Base-by-base conservation (phyloP, 495 filamentous ascomycete genomes). In the Emericellopsis terricola region DNA sequence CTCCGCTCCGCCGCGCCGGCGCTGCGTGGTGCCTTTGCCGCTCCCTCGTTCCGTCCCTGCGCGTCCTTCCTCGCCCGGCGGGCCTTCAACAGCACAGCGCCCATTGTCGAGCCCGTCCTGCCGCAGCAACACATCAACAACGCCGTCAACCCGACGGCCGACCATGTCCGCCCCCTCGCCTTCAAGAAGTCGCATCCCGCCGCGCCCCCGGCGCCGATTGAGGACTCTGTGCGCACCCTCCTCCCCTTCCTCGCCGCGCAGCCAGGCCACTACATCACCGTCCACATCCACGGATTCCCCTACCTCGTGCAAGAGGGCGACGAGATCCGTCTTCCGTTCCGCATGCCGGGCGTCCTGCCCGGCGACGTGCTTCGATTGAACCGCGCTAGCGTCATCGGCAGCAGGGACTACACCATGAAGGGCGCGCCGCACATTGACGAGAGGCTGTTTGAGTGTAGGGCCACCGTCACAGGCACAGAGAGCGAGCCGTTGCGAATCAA, bases 271-370 rank as follows among this genome's bases (percentile, higher is more conserved):
- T 97, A 91, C 67, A 71, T 89, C 39, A 78, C 75, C 17, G 65
- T 79, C 8, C 81, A 89, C 57, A 73, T 97, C 46, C 83, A 97
- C 60, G 77, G 72, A 3, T 66, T 66, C 14, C 83, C 85, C 13
- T 97, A 93, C 68, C 83, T 96, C 4, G 68, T 96, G 41, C 96
- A 84, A 0, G 57, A 55, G 21, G 91, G 89, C 40, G 89, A 96
- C 52, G 67, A 65, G 26, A 43, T 97, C 2, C 81, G 83, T n/a
- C 72, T 97, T 28, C 91, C 89, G n/a, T 96, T 96, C 68, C 70
- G 70, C 42, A 84, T 96, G 78, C 76, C 78, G 17, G 73, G 70
- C 18, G 87, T 91, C 1, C 57, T 65, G 34, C 72, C 83, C 0
- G 89, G 89, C 1, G 84, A 94, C 47, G 54, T 83, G 23, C 59